Evolutionary conservation across 2,329 filamentous ascomycete species (phyloP).

Genomic region (Cladosporium colombiae): DNA sequence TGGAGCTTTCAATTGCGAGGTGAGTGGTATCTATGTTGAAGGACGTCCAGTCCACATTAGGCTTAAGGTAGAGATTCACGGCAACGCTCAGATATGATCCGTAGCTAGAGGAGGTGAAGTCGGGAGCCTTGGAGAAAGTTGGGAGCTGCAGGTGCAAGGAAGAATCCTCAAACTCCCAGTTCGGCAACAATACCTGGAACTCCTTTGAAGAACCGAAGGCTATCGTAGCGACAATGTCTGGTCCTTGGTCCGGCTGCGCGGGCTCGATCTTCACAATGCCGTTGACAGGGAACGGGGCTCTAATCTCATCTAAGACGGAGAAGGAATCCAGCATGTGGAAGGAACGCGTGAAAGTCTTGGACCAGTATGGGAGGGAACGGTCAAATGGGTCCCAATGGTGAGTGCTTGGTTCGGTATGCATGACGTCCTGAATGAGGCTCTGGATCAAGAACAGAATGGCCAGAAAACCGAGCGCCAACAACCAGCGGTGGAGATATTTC

Average conservation of each 20-base stretch:
- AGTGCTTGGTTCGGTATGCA: neutral
- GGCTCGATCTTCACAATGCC: slow-evolving; percentile 43
- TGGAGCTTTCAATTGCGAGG: slow-evolving; percentile 41
- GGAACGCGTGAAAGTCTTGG: neutral
- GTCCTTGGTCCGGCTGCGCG: slow-evolving; percentile 38
- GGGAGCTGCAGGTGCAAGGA: neutral
- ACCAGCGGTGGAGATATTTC: neutral
- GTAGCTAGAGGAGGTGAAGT: neutral
- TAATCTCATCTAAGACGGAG: slow-evolving; percentile 32
- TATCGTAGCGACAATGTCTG: slow-evolving; percentile 40
- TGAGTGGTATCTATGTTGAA: slow-evolving; percentile 40
- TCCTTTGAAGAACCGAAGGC: slow-evolving; percentile 40
- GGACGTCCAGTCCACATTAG: slow-evolving; percentile 36
- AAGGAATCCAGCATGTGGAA: slow-evolving; percentile 24
- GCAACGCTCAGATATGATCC: slow-evolving; percentile 42
- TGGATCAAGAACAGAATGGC: neutral
- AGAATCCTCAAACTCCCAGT: neutral
- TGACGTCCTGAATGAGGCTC: neutral
- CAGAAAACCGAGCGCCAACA: neutral
- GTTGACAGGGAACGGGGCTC: slow-evolving; percentile 28
- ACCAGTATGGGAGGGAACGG: neutral
- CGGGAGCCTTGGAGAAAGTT: neutral
- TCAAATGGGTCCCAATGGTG: neutral
- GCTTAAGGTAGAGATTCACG: slow-evolving; percentile 40
- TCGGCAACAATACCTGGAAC: neutral